These are phyloP conservation scores for Pichia deserticola DNA, from an alignment of 805 yeast genomes.

Conservation along the genomic window DNA sequence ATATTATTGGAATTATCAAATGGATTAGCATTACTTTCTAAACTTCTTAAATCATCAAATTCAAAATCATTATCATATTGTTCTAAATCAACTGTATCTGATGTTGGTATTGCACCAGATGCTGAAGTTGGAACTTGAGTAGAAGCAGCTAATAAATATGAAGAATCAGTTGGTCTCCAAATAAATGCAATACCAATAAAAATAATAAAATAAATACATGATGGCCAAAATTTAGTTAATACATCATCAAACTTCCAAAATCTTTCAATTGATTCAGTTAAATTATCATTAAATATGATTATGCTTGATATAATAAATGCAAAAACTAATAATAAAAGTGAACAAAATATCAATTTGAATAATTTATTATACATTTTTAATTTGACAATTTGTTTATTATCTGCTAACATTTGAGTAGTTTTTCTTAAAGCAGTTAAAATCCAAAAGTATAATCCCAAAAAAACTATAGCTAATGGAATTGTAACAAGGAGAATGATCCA, in stretches of 20 bases:
- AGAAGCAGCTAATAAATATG: constrained; percentile 89
- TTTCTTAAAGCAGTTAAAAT: constrained; percentile 65
- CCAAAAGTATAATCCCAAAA: constrained; percentile 66
- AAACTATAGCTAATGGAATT: constrained; percentile 64
- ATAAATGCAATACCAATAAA: constrained; percentile 79
- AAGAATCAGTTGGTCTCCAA: constrained; percentile 97
- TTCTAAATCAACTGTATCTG: constrained; percentile 23
- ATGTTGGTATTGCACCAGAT: constrained; percentile 25
- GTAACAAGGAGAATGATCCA: constrained; percentile 45
- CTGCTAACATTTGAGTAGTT: constrained; percentile 65
- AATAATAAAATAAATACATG: constrained; percentile 75
- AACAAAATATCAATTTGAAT: constrained; percentile 64
- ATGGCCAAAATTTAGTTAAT: constrained; percentile 90
- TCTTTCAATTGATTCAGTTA: constrained; percentile 69
- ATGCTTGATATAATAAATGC: constrained; percentile 69
- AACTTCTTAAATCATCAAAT: constrained; percentile 48
- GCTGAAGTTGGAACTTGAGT: constrained; percentile 75
- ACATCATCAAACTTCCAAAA: constrained; percentile 93
- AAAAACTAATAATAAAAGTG: constrained; percentile 60
- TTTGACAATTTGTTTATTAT: constrained; percentile 89
- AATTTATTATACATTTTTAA: constrained; percentile 77
- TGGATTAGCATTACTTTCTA: constrained; percentile 36
- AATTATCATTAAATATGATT: constrained; percentile 63
- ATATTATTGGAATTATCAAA: constrained; percentile 16
- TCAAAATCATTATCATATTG: constrained; percentile 49